These are phyloP conservation scores for Russula virescens DNA, from an alignment of 768 basidiomycete species.

Conservation along the genomic window DNA sequence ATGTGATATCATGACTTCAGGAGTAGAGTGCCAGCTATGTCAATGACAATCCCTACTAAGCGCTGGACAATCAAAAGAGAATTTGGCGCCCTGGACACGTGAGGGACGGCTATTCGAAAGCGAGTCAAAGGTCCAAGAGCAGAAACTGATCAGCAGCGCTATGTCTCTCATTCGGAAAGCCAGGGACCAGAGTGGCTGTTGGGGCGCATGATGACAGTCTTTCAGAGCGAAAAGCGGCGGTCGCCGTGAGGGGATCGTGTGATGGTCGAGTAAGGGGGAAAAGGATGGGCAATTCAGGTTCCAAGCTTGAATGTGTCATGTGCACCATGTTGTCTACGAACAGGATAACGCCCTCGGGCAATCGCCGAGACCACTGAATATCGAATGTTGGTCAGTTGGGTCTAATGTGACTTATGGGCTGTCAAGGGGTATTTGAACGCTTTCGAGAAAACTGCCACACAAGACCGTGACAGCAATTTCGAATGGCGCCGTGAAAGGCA, in stretches of 20 bases:
- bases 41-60: background rate
- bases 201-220: background rate
- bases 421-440: background rate
- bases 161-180: background rate
- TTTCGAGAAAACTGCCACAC: background rate
- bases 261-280: background rate
- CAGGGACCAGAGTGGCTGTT: background rate
- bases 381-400: background rate
- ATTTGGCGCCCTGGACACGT: background rate
- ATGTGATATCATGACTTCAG: too few species aligned
- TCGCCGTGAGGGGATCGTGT: background rate
- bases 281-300: background rate
- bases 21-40: too few species aligned
- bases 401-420: too few species aligned
- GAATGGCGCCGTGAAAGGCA: background rate
- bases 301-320: background rate
- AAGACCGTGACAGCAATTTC: background rate
- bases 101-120: background rate
- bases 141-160: background rate
- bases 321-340: background rate
- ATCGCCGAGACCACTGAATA: background rate
- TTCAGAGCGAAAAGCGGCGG: background rate
- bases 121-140: background rate
- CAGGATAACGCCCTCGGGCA: background rate
- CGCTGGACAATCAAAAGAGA: background rate